These are phyloP conservation scores for Fusarium multiceps DNA, from an alignment of 2,329 filamentous ascomycete genomes.

Conservation along the genomic window DNA sequence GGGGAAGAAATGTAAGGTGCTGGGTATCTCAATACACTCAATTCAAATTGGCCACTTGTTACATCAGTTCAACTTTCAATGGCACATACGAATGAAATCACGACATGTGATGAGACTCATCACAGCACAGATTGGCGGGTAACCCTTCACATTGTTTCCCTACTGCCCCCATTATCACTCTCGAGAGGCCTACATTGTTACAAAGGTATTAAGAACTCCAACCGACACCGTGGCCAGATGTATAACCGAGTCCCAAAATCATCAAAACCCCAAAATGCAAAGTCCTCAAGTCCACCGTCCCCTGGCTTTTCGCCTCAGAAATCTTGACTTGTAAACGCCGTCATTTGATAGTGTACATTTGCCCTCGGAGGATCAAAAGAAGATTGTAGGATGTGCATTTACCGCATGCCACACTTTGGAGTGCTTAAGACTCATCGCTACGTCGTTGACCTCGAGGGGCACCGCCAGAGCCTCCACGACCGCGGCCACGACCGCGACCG, in stretches of 20 bases:
- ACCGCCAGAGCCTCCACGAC: constrained; percentile 51
- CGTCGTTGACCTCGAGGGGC: constrained; percentile 53
- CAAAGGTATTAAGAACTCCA: constrained; percentile 46
- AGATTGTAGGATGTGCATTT: constrained; percentile 45
- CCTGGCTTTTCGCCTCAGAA: constrained; percentile 43
- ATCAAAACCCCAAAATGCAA: constrained; percentile 49
- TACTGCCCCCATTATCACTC: constrained; percentile 35
- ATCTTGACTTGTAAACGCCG: constrained; percentile 52
- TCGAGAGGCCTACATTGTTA: constrained; percentile 43
- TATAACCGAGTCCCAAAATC: constrained; percentile 46
- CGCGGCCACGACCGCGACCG: constrained; percentile 57
- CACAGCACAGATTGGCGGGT: constrained; percentile 34
- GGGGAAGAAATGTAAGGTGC: background rate
- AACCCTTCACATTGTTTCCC: constrained; percentile 46
- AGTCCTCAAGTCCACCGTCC: constrained; percentile 42
- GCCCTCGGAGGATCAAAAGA: constrained; percentile 48
- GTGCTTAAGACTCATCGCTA: constrained; percentile 54
- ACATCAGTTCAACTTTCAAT: constrained; percentile 2
- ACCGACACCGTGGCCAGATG: constrained; percentile 45
- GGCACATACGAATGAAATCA: background rate
- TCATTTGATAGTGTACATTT: constrained; percentile 56
- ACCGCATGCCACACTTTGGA: constrained; percentile 42
- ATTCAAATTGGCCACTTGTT: background rate
- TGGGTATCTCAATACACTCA: background rate
- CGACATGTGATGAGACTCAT: constrained; percentile 20